These are phyloP conservation scores for Aristolochia californica DNA, from an alignment of 164 flowering plant species.

Conservation along the genomic window DNA sequence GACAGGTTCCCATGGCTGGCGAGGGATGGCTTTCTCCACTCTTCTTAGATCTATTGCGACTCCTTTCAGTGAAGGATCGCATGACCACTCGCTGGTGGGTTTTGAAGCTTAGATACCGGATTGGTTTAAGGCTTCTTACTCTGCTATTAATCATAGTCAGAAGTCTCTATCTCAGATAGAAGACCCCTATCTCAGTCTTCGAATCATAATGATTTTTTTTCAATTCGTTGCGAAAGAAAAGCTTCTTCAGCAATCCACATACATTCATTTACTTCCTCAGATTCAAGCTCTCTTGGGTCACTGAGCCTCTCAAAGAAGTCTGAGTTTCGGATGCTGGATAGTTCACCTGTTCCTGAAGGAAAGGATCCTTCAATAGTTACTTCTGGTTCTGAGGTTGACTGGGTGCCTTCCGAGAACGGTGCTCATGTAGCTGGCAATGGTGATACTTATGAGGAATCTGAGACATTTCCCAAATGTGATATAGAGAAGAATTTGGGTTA, in stretches of 20 bases:
- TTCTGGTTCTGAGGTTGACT: slow-evolving; percentile 13
- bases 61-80: too few species aligned
- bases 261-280: slow-evolving; percentile 17
- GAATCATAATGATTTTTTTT: slow-evolving; percentile 80
- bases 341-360: slow-evolving; percentile 17
- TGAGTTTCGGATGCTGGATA: slow-evolving; percentile 20
- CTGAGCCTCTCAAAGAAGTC: slow-evolving; percentile 25
- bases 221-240: slow-evolving; percentile 66
- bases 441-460: slow-evolving; percentile 22
- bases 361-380: slow-evolving; percentile 2
- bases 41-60: too few species aligned
- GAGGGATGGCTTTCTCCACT: too few species aligned
- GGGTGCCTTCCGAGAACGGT: slow-evolving; percentile 20
- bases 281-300: slow-evolving; percentile 24
- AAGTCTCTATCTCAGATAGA: slow-evolving; percentile 41
- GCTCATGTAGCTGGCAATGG: slow-evolving; percentile 20
- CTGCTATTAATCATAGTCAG: too few species aligned
- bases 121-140: too few species aligned
- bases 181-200: slow-evolving; percentile 50
- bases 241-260: slow-evolving; percentile 16
- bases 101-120: too few species aligned
- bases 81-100: too few species aligned
- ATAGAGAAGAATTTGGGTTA: slow-evolving; percentile 19
- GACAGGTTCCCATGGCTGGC: too few species aligned
- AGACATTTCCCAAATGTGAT: slow-evolving; percentile 10